Conservation (phyloP, 2,329 filamentous ascomycete genomes). For the Curvularia hawaiiensis region DNA sequence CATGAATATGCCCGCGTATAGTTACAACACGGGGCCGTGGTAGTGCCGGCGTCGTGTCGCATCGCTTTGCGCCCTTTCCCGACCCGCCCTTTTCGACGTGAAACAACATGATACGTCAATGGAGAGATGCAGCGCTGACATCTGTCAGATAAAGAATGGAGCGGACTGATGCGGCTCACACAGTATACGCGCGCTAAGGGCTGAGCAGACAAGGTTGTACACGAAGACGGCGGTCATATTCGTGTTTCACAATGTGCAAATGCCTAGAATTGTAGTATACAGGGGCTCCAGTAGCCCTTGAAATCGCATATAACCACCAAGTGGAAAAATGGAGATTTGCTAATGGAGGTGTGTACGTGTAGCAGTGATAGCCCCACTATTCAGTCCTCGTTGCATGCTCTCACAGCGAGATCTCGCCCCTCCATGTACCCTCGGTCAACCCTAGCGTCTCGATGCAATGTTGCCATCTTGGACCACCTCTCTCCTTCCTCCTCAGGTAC, state of each 20-base stretch:
- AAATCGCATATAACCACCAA: neutral
- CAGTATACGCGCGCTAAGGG: neutral
- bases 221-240: slow-evolving; percentile 35
- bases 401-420: slow-evolving; percentile 82
- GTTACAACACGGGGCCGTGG: neutral
- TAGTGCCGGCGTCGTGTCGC: neutral
- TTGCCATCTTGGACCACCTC: slow-evolving; percentile 88
- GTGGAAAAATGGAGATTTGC: slow-evolving; percentile 2
- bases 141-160: neutral
- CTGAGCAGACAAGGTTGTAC: neutral
- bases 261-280: neutral
- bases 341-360: neutral
- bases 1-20: neutral
- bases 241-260: neutral
- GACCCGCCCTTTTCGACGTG: neutral
- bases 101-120: no score
- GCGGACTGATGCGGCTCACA: neutral
- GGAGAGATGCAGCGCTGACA: neutral
- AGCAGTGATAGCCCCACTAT: neutral
- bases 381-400: neutral
- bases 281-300: slow-evolving; percentile 15
- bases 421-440: slow-evolving; percentile 85
- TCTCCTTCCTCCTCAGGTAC: slow-evolving; percentile 88
- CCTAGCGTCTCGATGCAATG: slow-evolving; percentile 84
- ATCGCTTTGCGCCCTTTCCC: neutral